Evolutionary conservation across 2,329 filamentous ascomycete genomes (phyloP).

Genomic region (Aspergillus ochraceoroseus): DNA sequence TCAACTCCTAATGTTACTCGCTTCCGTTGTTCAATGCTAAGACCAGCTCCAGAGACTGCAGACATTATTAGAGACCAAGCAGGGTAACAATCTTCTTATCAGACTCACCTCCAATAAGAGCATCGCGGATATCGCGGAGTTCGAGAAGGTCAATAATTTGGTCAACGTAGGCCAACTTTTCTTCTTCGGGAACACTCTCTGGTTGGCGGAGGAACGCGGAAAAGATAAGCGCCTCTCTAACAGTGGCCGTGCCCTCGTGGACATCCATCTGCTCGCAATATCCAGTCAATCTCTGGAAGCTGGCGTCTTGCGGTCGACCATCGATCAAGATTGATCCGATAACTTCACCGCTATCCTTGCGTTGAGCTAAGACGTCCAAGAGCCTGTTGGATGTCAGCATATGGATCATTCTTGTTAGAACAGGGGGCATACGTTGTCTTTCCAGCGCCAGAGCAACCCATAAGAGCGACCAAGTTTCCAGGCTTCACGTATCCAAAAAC

Average conservation of each 20-base stretch:
- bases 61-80: constrained; percentile 11
- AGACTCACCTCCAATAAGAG: constrained; percentile 52
- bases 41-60: constrained; percentile 49
- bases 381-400: constrained; percentile 31
- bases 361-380: constrained; percentile 42
- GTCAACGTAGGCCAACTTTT: constrained; percentile 62
- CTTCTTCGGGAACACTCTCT: constrained; percentile 48
- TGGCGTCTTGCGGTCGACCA: constrained; percentile 39
- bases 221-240: constrained; percentile 60
- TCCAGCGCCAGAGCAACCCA: constrained; percentile 74
- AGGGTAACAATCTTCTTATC: neutral
- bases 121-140: constrained; percentile 58
- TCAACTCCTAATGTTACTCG: constrained; percentile 58
- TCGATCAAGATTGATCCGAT: constrained; percentile 43
- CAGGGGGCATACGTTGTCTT: constrained; percentile 39
- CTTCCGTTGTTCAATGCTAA: constrained; percentile 63
- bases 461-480: constrained; percentile 69
- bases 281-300: constrained; percentile 50
- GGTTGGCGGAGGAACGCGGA: constrained; percentile 60
- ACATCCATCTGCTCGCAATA: constrained; percentile 61
- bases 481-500: constrained; percentile 68
- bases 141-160: constrained; percentile 62
- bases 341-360: constrained; percentile 43
- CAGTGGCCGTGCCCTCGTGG: constrained; percentile 59
- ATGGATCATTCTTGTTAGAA: neutral